Percentiles rank a stretch among this genome's conserved stretches.
phyloP scores from a whole-genome alignment of 352 stramenopile genomes.

The Phytophthora kernoviae region DNA sequence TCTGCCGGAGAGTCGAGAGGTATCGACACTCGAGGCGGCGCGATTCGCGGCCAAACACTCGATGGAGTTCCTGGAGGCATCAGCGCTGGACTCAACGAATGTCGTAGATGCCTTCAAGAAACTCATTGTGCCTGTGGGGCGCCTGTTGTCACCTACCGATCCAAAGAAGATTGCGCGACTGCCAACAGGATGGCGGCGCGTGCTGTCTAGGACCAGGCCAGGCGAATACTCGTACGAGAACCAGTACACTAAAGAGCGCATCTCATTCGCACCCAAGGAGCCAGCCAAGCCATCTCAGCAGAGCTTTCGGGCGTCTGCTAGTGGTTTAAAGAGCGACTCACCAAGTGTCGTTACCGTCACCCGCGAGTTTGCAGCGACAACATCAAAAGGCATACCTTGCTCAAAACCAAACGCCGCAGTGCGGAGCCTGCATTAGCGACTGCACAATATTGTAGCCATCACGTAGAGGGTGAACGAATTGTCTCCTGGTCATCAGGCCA shows the following conservation, averaged over 20 bases:
- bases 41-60: slow-evolving; percentile 78
- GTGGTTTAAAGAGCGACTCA: slow-evolving; percentile 35
- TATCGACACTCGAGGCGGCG: slow-evolving; percentile 86
- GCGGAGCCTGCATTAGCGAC: slow-evolving; percentile 51
- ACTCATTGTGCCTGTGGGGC: slow-evolving; percentile 84
- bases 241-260: slow-evolving; percentile 89
- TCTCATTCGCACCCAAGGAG: slow-evolving; percentile 86
- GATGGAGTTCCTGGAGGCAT: slow-evolving; percentile 90
- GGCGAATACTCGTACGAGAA: slow-evolving; percentile 90
- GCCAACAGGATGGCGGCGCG: slow-evolving; percentile 75
- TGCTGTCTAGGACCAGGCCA: slow-evolving; percentile 83
- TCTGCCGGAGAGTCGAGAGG: slow-evolving; percentile 72
- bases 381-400: slow-evolving; percentile 83
- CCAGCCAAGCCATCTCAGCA: slow-evolving; percentile 87
- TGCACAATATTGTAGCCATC: slow-evolving; percentile 67
- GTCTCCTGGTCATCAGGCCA: slow-evolving; percentile 31
- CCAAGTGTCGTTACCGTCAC: slow-evolving; percentile 68
- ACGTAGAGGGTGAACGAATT: slow-evolving; percentile 13
- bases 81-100: slow-evolving; percentile 84
- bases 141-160: slow-evolving; percentile 70
- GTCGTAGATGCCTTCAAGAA: slow-evolving; percentile 89
- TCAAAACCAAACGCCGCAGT: slow-evolving; percentile 71
- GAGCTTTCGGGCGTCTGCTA: slow-evolving; percentile 59
- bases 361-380: slow-evolving; percentile 80
- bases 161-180: slow-evolving; percentile 69